Conservation (phyloP, 1,284 basidiomycete species). For the Trametes sp. region DNA sequence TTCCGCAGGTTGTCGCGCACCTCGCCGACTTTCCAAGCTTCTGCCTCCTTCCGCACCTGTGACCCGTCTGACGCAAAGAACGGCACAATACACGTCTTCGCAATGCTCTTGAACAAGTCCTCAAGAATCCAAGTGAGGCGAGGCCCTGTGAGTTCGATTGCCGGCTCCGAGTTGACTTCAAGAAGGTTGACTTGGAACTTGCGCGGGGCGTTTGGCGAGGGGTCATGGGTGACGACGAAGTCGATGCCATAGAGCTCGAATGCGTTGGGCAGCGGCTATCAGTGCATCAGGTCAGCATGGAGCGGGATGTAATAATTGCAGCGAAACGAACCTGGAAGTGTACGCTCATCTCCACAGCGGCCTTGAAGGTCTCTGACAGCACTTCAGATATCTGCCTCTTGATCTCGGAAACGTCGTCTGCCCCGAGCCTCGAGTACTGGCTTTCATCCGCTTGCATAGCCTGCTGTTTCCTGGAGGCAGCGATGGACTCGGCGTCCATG, state of each 20-base stretch:
- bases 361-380: constrained; percentile 85
- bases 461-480: constrained; percentile 28
- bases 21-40: constrained; percentile 34
- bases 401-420: constrained; percentile 64
- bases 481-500: constrained; percentile 28
- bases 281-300: constrained; percentile 10
- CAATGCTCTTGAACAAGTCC: constrained; percentile 81
- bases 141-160: constrained; percentile 93
- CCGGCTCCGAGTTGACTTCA: constrained; percentile 96
- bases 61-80: constrained; percentile 52
- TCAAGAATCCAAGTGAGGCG: constrained; percentile 82
- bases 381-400: constrained; percentile 70
- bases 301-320: neutral
- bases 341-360: constrained; percentile 84
- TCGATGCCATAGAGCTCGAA: constrained; percentile 97
- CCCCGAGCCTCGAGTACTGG: constrained; percentile 41
- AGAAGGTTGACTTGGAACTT: constrained; percentile 78
- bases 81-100: constrained; percentile 72
- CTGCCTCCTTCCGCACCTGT: constrained; percentile 14
- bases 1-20: constrained; percentile 33
- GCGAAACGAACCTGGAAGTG: constrained; percentile 78
- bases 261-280: constrained; percentile 85
- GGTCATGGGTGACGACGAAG: constrained; percentile 76
- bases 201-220: constrained; percentile 25
- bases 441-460: constrained; percentile 18